Percentiles rank a stretch among this genome's conserved stretches.
phyloP scores from a whole-genome alignment of 345 rosid species.

The Acer campestre region DNA sequence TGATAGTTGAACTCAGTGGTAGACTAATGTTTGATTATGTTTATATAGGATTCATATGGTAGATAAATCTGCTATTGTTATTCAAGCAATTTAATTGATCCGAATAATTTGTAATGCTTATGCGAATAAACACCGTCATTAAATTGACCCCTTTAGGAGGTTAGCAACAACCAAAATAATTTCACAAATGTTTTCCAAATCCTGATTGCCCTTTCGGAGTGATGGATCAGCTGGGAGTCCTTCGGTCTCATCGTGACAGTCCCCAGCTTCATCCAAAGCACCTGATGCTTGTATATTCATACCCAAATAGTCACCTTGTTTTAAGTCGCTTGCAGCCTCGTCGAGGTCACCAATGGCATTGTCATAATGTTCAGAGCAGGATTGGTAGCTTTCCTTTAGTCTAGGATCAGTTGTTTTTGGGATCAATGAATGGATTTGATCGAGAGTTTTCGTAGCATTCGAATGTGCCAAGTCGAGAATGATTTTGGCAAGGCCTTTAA shows the following conservation, averaged over 20 bases:
- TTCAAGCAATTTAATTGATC: not conserved
- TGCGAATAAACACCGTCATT: not conserved
- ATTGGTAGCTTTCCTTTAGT: constrained; percentile 3
- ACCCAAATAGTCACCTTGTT: not conserved
- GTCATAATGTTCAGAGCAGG: constrained; percentile 18
- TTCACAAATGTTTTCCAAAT: not conserved
- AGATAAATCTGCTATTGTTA: not conserved
- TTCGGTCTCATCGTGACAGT: not conserved
- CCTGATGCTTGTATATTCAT: not conserved
- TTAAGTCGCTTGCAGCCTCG: constrained; percentile 1
- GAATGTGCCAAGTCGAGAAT: not conserved
- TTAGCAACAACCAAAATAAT: not conserved
- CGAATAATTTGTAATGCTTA: no score
- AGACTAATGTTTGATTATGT: no score
- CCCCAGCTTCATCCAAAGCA: constrained; percentile 5
- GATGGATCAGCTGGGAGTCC: not conserved
- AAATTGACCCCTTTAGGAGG: not conserved
- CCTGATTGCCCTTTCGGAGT: not conserved
- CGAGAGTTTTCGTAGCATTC: not conserved
- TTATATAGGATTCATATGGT: no score
- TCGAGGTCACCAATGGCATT: not conserved
- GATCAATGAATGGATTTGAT: not conserved
- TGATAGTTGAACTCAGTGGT: no score
- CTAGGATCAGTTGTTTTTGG: not conserved
- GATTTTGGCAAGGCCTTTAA: constrained; percentile 11